Conservation (phyloP, 306 rosid species). For the Rosa lucieae region DNA sequence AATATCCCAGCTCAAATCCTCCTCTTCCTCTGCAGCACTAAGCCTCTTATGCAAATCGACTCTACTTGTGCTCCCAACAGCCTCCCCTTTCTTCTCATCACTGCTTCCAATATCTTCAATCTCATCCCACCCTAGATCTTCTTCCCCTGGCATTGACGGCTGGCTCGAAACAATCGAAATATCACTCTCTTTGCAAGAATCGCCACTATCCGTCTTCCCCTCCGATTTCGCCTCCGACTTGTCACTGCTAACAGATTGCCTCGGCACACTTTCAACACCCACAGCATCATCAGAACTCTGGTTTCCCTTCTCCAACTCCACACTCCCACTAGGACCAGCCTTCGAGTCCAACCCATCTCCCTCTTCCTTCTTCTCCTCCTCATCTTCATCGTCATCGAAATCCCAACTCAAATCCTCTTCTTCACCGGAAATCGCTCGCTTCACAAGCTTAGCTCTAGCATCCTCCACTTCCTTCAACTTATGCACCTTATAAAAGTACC, state of each 20-base stretch:
- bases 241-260: slow-evolving; percentile 30
- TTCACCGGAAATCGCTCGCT: slow-evolving; percentile 60
- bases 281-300: slow-evolving; percentile 24
- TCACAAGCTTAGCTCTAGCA: slow-evolving; percentile 79
- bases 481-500: slow-evolving; percentile 74
- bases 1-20: slow-evolving; percentile 87
- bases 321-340: slow-evolving; percentile 35
- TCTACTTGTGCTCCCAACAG: slow-evolving; percentile 31
- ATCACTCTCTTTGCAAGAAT: slow-evolving; percentile 77
- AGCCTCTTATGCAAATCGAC: slow-evolving; percentile 57
- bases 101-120: slow-evolving; percentile 72
- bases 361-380: slow-evolving; percentile 20
- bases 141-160: slow-evolving; percentile 71
- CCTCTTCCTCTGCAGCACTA: slow-evolving; percentile 60
- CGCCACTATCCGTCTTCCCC: slow-evolving; percentile 49
- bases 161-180: slow-evolving; percentile 82
- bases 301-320: slow-evolving; percentile 17
- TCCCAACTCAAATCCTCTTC: slow-evolving; percentile 98
- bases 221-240: slow-evolving; percentile 43
- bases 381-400: slow-evolving; percentile 62
- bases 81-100: slow-evolving; percentile 55
- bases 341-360: no score
- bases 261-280: slow-evolving; percentile 21
- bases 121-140: slow-evolving; percentile 87
- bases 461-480: slow-evolving; percentile 72